phyloP scores from a whole-genome alignment of 495 filamentous ascomycete species.

The Tuber melanosporum region DNA sequence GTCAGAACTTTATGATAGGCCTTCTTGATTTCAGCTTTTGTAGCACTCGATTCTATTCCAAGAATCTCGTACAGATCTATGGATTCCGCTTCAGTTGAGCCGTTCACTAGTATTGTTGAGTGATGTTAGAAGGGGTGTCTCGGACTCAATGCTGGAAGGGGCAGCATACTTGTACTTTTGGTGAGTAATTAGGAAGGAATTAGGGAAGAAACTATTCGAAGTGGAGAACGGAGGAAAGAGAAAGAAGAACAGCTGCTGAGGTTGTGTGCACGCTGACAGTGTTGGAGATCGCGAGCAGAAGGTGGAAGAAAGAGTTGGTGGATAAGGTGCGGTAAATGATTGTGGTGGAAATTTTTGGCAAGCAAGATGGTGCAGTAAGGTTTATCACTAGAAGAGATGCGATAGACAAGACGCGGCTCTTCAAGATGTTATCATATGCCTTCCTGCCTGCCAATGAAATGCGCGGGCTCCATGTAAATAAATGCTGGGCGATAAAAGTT shows the following conservation, averaged over 20 bases:
- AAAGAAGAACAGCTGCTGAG: background rate
- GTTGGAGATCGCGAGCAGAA: background rate
- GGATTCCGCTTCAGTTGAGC: conserved; percentile 43
- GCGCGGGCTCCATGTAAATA: background rate
- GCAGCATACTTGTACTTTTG: background rate
- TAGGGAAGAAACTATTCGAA: background rate
- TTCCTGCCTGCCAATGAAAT: background rate
- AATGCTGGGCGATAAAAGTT: background rate
- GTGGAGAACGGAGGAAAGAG: background rate
- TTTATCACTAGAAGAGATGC: background rate
- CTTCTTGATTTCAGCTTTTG: conserved; percentile 84
- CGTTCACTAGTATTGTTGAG: conserved; percentile 40
- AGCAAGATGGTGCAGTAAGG: background rate
- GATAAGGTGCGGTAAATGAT: background rate
- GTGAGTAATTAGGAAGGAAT: background rate
- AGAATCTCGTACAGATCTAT: conserved; percentile 58
- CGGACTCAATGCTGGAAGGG: background rate
- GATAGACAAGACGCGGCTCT: background rate
- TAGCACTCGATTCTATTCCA: conserved; percentile 60
- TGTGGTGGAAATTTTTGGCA: background rate
- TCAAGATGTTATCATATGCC: background rate
- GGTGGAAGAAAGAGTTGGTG: background rate
- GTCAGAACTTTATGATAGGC: conserved; percentile 82
- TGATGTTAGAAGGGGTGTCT: background rate
- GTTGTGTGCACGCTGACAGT: background rate